Evolutionary conservation across 2,329 filamentous ascomycete genomes (phyloP).

Genomic region (Spiromastix sp.): DNA sequence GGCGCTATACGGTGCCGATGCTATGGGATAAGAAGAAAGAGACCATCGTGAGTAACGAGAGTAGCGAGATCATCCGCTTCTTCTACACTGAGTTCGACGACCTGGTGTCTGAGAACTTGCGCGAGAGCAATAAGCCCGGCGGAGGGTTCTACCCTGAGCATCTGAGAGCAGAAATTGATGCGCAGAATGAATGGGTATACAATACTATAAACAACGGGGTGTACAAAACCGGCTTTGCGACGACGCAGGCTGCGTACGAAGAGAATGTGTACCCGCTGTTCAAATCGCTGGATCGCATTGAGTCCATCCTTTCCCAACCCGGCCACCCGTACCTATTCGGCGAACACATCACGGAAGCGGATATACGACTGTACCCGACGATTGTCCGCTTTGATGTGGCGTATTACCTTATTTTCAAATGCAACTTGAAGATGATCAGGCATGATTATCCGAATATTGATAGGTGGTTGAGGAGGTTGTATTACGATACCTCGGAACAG

Average conservation of each 20-base stretch:
- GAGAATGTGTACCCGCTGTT: slow-evolving; percentile 60
- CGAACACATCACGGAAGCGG: slow-evolving; percentile 62
- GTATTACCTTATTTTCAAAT: slow-evolving; percentile 76
- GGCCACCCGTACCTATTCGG: slow-evolving; percentile 62
- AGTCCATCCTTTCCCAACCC: slow-evolving; percentile 50
- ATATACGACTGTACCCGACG: slow-evolving; percentile 61
- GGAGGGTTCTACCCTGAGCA: slow-evolving; percentile 56
- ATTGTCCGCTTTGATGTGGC: slow-evolving; percentile 59
- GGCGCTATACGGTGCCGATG: slow-evolving; percentile 71
- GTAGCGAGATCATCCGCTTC: slow-evolving; percentile 79
- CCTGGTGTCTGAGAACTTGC: slow-evolving; percentile 47
- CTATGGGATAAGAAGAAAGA: slow-evolving; percentile 68
- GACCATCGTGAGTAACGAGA: slow-evolving; percentile 79
- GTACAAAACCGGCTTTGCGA: slow-evolving; percentile 62
- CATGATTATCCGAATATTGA: slow-evolving; percentile 46
- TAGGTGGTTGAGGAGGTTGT: slow-evolving; percentile 36
- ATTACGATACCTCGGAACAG: slow-evolving; percentile 35
- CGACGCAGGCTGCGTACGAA: slow-evolving; percentile 66
- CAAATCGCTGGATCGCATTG: slow-evolving; percentile 59
- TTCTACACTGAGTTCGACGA: slow-evolving; percentile 66
- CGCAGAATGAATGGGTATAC: slow-evolving; percentile 68
- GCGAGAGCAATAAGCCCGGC: slow-evolving; percentile 39
- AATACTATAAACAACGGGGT: slow-evolving; percentile 45
- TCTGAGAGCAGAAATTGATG: slow-evolving; percentile 57
- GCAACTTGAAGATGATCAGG: slow-evolving; percentile 53